Base-by-base conservation (phyloP, 371 early-diverging fungal species). In the Blastocladiella emersonii region DNA sequence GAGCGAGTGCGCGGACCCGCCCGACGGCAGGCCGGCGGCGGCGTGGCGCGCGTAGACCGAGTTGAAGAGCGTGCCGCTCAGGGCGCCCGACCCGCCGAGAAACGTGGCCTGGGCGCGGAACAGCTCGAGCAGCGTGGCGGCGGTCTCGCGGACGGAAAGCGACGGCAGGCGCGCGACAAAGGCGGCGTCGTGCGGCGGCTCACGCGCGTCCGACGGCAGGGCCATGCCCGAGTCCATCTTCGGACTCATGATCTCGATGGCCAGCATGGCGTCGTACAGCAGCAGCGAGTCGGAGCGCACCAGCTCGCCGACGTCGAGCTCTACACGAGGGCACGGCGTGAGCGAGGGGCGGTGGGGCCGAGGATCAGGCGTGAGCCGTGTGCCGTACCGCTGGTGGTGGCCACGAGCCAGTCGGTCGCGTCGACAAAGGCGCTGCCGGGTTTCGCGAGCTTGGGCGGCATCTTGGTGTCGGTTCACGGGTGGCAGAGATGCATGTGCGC, bases 181-280 rank as follows among this genome's bases (percentile, higher is more conserved):
- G 21, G 35, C 34, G 7, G 8, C 19, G 34, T 35, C 56, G 17
- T 19, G 53, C 0, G 7, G 19, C 32, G 53, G 32, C 53, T 8
- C 19, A 30, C 32, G 32, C 27, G 8, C 30, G 30, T 56, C 56
- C 4, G 5, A 10, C 23, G 0, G 23, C 13, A 30, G 27, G 53
- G 30, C 53, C 8, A 63, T 13, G 7, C 63, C 63, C 19, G 63
- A 39, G 56, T 63, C 63, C 63, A 63, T 63, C n/a, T 56, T 55
- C 45, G 56, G 56, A 23, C 39, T 41, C 43, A 55, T 44, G 34
- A 63, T 43, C 25, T 63, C 63, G 32, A 63, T 39, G 32, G 56
- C 56, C 17, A 55, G 56, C 63, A 63, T 63, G 63, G 43, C 34
- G 56, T 63, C 63, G 44, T 56, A 27, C 44, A 63, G 56, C 0